Evolutionary conservation across 2,329 filamentous ascomycete genomes (phyloP), one percentile per base, ranked within the genome.

Genomic region (Trichoderma oligosporum): DNA sequence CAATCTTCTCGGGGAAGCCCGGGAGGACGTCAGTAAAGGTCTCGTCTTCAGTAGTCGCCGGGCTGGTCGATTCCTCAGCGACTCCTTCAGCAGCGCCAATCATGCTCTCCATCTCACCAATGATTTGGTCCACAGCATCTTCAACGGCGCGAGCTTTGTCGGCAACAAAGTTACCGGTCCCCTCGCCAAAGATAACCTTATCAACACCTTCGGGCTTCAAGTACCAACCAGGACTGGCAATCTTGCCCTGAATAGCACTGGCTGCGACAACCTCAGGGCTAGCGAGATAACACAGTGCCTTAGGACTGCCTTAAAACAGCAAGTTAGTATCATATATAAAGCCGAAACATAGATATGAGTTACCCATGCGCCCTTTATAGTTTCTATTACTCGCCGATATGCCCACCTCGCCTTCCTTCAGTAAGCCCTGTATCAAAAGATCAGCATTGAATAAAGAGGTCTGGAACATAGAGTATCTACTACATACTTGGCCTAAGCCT

Each of bases 321-420:
- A n/a, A n/a, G n/a, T n/a, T n/a, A n/a, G n/a, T n/a, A n/a, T n/a
- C n/a, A n/a, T n/a, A n/a, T n/a, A n/a, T n/a, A n/a, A n/a, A n/a
- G n/a, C n/a, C n/a, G n/a, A n/a, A n/a, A n/a, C n/a, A n/a, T n/a
- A n/a, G n/a, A n/a, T n/a, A n/a, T n/a, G n/a, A n/a, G n/a, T n/a
- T n/a, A n/a, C 92, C 92, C 89, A 97, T 95, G 2, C 92, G 84
- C 0, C 91, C 92, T 72, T 92, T 91, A 78, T 92, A 97, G 71
- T 96, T 96, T 9, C 92, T 80, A 76, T 97, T 97, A 51, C 80
- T 85, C 0, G 91, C 89, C 60, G 81, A 86, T 64, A 97, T 92
- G 20, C 91, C 91, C 8, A 91, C 85, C 74, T 97, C 91, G n/a
- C 89, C 90, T 2, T 83, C 80, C 70, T n/a, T 97, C 86, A 1